Percentiles rank a stretch among this genome's conserved stretches.
These are phyloP conservation scores for Geopyxis carbonaria DNA, from an alignment of 495 filamentous ascomycete genomes.

Conservation along the genomic window DNA sequence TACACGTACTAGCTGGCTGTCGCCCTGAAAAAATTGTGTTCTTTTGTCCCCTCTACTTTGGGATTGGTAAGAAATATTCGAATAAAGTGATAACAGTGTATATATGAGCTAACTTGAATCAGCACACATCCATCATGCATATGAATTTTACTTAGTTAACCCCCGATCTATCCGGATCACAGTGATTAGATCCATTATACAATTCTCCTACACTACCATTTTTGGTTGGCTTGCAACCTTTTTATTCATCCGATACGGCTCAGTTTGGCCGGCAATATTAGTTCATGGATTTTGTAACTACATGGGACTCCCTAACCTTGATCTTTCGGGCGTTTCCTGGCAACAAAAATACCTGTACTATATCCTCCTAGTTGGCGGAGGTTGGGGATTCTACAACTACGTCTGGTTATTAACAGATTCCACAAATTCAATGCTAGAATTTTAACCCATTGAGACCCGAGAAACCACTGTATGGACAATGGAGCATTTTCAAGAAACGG, in stretches of 20 bases:
- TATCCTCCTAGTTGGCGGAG: slow-evolving; percentile 32
- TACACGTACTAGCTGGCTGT: slow-evolving; percentile 58
- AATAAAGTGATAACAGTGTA: neutral
- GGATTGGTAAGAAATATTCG: slow-evolving; percentile 33
- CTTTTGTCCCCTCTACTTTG: slow-evolving; percentile 74
- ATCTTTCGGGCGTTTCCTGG: slow-evolving; percentile 31
- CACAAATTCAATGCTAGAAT: too few relatives aligned
- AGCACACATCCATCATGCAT: slow-evolving; percentile 88
- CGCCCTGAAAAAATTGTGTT: slow-evolving; percentile 48
- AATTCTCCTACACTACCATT: slow-evolving; percentile 81
- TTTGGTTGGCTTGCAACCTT: slow-evolving; percentile 91
- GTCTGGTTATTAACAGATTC: slow-evolving; percentile 62
- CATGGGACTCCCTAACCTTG: slow-evolving; percentile 73
- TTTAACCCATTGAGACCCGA: too few relatives aligned
- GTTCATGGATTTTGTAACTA: slow-evolving; percentile 86
- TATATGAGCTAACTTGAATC: too few relatives aligned
- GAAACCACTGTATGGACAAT: too few relatives aligned
- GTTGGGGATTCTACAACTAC: slow-evolving; percentile 45
- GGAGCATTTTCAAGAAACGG: too few relatives aligned
- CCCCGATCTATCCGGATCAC: slow-evolving; percentile 45
- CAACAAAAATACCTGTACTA: slow-evolving; percentile 10
- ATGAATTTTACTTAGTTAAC: slow-evolving; percentile 75
- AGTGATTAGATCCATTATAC: slow-evolving; percentile 54
- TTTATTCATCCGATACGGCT: slow-evolving; percentile 74
- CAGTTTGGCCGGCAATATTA: slow-evolving; percentile 49